phyloP scores from a whole-genome alignment of 2,329 filamentous ascomycete species.

The Cladosporium austrohemisphaericum region DNA sequence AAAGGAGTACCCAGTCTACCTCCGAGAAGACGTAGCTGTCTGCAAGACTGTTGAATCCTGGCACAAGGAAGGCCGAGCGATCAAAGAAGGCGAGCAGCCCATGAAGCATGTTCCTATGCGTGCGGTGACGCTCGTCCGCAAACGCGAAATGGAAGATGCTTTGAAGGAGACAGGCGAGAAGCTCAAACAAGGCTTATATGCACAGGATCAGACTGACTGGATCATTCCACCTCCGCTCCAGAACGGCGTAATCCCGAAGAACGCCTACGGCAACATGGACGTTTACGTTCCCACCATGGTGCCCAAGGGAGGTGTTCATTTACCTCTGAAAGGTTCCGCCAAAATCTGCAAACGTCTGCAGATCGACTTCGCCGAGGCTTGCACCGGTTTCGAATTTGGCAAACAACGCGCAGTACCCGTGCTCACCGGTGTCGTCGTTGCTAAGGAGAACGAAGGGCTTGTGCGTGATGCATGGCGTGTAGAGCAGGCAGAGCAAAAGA shows the following conservation, averaged over 20 bases:
- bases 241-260: slow-evolving; percentile 86
- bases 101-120: slow-evolving; percentile 86
- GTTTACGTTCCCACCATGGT: slow-evolving; percentile 93
- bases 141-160: slow-evolving; percentile 83
- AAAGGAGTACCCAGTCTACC: slow-evolving; percentile 76
- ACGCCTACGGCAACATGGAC: slow-evolving; percentile 94
- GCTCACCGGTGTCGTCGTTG: slow-evolving; percentile 84
- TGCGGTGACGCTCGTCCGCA: slow-evolving; percentile 81
- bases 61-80: slow-evolving; percentile 90
- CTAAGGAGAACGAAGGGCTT: slow-evolving; percentile 69
- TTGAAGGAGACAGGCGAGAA: slow-evolving; percentile 77
- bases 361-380: slow-evolving; percentile 89
- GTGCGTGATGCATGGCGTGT: slow-evolving; percentile 72
- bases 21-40: slow-evolving; percentile 71
- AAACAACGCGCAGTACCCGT: slow-evolving; percentile 91
- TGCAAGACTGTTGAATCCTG: slow-evolving; percentile 94
- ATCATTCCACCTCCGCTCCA: slow-evolving; percentile 82
- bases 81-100: slow-evolving; percentile 66
- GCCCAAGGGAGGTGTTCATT: slow-evolving; percentile 75
- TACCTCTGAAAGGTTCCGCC: slow-evolving; percentile 72
- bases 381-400: slow-evolving; percentile 94
- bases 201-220: slow-evolving; percentile 83
- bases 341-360: slow-evolving; percentile 78
- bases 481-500: slow-evolving; percentile 69
- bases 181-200: slow-evolving; percentile 80